These are phyloP conservation scores for Petasospora fabianii DNA, from an alignment of 1,139 yeast genomes.

Conservation along the genomic window DNA sequence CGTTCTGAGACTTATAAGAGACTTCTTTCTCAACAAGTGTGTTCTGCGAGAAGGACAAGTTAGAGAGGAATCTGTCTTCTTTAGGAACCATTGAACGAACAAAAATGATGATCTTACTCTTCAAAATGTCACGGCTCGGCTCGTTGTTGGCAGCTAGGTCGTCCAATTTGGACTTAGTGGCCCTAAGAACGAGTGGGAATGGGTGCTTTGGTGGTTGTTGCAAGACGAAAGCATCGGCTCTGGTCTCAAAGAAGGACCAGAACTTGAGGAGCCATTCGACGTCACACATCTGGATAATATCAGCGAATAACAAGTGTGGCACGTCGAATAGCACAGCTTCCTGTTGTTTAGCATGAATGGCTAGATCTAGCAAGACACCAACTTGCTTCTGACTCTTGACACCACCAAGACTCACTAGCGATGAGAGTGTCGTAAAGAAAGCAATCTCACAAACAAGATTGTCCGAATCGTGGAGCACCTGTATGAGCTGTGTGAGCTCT, in stretches of 20 bases:
- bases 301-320: conserved; percentile 12
- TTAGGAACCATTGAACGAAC: conserved; percentile 16
- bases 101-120: conserved; percentile 16
- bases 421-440: conserved; percentile 8
- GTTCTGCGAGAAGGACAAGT: conserved; percentile 8
- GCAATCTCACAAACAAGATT: conserved; percentile 11
- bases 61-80: conserved; percentile 12
- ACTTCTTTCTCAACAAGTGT: no score
- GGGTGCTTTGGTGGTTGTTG: conserved; percentile 11
- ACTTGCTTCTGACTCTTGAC: conserved; percentile 14
- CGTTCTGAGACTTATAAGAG: no score
- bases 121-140: conserved; percentile 18
- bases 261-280: conserved; percentile 20
- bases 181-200: conserved; percentile 14
- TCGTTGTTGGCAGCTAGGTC: conserved; percentile 17
- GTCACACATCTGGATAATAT: conserved; percentile 11
- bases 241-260: conserved; percentile 20
- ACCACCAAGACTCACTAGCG: conserved; percentile 12
- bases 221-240: conserved; percentile 13
- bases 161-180: conserved; percentile 18
- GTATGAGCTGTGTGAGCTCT: background rate
- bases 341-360: conserved; percentile 13
- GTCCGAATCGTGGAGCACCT: background rate
- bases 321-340: conserved; percentile 11
- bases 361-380: conserved; percentile 20